Conservation (phyloP, 1,284 basidiomycete species). For the Violaceomyces palustris region DNA sequence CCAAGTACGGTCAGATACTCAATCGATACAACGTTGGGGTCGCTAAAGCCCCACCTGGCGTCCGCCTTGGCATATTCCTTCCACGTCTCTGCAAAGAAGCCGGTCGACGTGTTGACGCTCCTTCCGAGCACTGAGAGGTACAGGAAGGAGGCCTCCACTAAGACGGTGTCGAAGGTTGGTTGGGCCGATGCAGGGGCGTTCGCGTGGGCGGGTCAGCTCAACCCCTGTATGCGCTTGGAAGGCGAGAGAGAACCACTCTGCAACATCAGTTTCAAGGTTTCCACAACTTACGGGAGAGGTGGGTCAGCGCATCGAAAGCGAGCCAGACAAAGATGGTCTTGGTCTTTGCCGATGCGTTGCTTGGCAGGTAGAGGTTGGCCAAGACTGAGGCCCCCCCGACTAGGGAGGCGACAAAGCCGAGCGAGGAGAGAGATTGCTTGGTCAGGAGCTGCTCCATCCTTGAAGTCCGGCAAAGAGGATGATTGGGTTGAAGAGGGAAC, state of each 20-base stretch:
- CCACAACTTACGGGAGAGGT: constrained; percentile 16
- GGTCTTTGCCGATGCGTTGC: constrained; percentile 6
- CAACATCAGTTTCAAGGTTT: not conserved
- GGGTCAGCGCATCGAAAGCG: constrained; percentile 42
- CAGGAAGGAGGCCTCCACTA: constrained; percentile 44
- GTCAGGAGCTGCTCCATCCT: constrained; percentile 24
- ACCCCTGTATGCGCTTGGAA: no score
- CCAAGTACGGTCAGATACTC: constrained; percentile 41
- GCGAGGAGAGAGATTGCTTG: constrained; percentile 21
- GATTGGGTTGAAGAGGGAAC: not conserved
- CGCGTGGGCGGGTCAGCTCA: no score
- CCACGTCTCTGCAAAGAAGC: constrained; percentile 44
- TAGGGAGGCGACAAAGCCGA: constrained; percentile 28
- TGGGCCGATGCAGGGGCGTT: not conserved
- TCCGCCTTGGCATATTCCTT: constrained; percentile 45
- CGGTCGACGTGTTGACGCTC: constrained; percentile 22
- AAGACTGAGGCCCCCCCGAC: constrained; percentile 9
- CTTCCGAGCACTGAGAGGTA: constrained; percentile 29
- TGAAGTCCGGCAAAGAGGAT: not conserved
- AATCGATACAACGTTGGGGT: constrained; percentile 38
- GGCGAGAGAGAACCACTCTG: no score
- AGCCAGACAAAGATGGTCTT: constrained; percentile 39
- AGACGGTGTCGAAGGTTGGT: no score
- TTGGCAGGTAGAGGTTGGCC: constrained; percentile 5
- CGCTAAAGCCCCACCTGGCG: constrained; percentile 35